Conservation (phyloP, 371 early-diverging fungal species). For the Encephalitozoon hellem region DNA sequence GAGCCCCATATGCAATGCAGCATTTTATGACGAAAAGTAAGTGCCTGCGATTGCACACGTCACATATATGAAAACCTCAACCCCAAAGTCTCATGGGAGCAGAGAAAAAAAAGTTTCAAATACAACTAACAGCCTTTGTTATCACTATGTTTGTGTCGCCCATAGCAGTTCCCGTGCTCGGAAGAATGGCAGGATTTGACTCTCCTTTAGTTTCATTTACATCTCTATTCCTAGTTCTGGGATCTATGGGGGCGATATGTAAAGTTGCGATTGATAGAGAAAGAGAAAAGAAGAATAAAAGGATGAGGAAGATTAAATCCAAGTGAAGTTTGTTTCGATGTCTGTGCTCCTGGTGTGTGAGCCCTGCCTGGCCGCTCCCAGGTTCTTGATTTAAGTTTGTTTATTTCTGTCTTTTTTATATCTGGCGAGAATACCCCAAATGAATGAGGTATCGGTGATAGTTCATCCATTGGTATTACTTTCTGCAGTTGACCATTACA, state of each 20-base stretch:
- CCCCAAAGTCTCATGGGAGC: neutral
- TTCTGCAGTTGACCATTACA: conserved; percentile 96
- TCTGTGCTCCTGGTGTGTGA: neutral
- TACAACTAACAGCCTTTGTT: neutral
- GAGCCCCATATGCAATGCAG: neutral
- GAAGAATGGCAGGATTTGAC: neutral
- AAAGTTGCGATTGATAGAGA: neutral
- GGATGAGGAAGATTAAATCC: neutral
- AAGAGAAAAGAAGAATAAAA: neutral
- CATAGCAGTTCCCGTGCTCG: neutral
- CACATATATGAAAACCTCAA: neutral
- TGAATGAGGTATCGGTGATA: conserved; percentile 8
- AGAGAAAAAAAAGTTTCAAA: neutral
- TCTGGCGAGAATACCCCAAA: neutral
- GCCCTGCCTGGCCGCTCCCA: no score
- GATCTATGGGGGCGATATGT: conserved; percentile 4
- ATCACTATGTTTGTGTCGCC: neutral
- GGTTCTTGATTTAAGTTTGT: neutral
- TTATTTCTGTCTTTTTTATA: conserved; percentile 2
- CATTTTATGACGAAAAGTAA: neutral
- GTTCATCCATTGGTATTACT: conserved; percentile 79
- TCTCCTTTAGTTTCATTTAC: neutral
- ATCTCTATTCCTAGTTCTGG: neutral
- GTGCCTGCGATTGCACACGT: neutral
- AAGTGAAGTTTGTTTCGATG: neutral